Conservation (phyloP, 192 early-diverging fungal genomes). For the Backusella sp. region DNA sequence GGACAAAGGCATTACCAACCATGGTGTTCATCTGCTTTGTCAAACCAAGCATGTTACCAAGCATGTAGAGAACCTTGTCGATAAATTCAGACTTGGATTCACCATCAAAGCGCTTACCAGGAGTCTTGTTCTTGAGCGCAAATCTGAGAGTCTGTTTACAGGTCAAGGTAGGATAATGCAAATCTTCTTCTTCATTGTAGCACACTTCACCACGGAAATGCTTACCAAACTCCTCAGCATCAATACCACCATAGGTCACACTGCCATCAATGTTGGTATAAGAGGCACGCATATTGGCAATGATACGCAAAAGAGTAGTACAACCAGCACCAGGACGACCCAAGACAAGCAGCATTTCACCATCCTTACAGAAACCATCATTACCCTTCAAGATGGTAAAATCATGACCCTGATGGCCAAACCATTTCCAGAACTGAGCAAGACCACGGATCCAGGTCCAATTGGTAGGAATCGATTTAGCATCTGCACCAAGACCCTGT, state of each 20-base stretch:
- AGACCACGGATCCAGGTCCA: not conserved
- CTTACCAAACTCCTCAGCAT: slow-evolving; percentile 53
- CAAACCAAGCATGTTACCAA: slow-evolving; percentile 52
- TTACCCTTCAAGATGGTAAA: slow-evolving; percentile 54
- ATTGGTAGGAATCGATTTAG: slow-evolving; percentile 25
- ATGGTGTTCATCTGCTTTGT: slow-evolving; percentile 67
- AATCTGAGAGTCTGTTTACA: slow-evolving; percentile 75
- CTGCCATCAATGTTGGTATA: slow-evolving; percentile 53
- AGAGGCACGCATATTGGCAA: slow-evolving; percentile 56
- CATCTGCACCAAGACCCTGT: slow-evolving; percentile 35
- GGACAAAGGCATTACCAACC: slow-evolving; percentile 74
- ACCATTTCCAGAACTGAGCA: not conserved
- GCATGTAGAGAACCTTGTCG: slow-evolving; percentile 44
- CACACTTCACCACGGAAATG: slow-evolving; percentile 72
- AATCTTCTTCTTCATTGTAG: slow-evolving; percentile 83
- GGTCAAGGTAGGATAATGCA: slow-evolving; percentile 75
- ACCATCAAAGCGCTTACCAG: slow-evolving; percentile 48
- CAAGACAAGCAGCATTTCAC: slow-evolving; percentile 70
- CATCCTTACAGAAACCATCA: slow-evolving; percentile 69
- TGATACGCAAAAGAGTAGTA: slow-evolving; percentile 58
- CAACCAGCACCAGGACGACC: slow-evolving; percentile 72
- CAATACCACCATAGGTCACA: slow-evolving; percentile 67
- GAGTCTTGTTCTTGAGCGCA: slow-evolving; percentile 72
- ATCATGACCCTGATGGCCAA: slow-evolving; percentile 23
- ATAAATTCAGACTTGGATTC: slow-evolving; percentile 49